These are phyloP conservation scores for Jacaranda mimosifolia DNA, from an alignment of 257 asterid species.

Conservation along the genomic window DNA sequence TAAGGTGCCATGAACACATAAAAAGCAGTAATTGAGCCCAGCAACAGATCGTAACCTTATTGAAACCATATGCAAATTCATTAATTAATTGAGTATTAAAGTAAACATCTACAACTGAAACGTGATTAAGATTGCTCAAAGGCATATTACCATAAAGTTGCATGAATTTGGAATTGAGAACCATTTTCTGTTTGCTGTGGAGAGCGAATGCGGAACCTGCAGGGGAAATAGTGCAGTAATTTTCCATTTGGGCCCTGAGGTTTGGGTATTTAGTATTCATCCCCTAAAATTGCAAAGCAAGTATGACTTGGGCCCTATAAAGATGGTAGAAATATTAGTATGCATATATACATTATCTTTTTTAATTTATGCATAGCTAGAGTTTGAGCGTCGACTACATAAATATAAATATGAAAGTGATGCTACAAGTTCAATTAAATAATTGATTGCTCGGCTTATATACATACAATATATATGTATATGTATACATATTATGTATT, in stretches of 20 bases:
- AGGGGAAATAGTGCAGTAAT: conserved; percentile 1
- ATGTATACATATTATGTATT: too few relatives aligned
- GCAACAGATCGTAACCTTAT: conserved; percentile 83
- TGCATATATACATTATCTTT: neutral
- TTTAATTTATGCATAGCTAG: neutral
- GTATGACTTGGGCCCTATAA: neutral
- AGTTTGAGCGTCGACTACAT: too few relatives aligned
- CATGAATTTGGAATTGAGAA: conserved; percentile 44
- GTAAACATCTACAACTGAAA: neutral
- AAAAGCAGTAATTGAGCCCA: conserved; percentile 84
- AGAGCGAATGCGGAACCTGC: conserved; percentile 33
- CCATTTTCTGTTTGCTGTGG: conserved; percentile 34
- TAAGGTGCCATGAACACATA: conserved; percentile 89
- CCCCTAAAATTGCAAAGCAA: neutral
- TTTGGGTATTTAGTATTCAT: neutral
- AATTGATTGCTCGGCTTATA: too few relatives aligned
- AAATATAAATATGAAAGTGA: too few relatives aligned
- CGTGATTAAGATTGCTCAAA: neutral
- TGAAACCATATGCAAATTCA: conserved; percentile 24
- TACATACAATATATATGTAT: too few relatives aligned
- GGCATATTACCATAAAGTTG: conserved; percentile 48
- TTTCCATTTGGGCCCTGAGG: conserved; percentile 13
- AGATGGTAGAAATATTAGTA: neutral
- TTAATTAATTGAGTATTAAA: conserved; percentile 13
- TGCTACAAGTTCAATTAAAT: too few relatives aligned